Conservation (phyloP, 1,139 yeast species). For the Candida pseudoviswanathii region DNA sequence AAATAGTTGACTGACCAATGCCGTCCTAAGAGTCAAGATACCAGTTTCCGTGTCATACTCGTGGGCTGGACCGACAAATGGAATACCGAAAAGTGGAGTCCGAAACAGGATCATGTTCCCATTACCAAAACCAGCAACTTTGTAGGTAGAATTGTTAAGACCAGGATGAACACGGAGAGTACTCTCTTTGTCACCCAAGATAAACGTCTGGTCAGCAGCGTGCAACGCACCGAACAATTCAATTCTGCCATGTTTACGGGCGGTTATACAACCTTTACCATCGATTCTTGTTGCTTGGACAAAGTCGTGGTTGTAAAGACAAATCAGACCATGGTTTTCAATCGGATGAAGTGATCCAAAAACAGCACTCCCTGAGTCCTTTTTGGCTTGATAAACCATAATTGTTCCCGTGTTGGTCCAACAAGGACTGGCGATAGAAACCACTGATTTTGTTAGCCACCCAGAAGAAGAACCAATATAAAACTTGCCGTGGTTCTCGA, state of each 20-base stretch:
- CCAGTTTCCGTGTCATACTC: background rate
- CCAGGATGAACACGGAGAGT: background rate
- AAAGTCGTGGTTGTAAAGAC: background rate
- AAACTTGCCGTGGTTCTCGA: background rate
- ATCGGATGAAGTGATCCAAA: background rate
- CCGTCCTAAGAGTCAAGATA: background rate
- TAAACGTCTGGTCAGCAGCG: background rate
- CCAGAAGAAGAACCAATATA: background rate
- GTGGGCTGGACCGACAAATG: constrained; percentile 12
- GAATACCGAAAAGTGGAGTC: constrained; percentile 7
- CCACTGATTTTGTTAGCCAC: background rate
- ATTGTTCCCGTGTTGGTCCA: background rate
- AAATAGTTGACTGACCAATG: background rate
- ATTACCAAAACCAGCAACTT: constrained; percentile 4
- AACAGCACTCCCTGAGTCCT: background rate
- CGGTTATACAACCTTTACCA: background rate
- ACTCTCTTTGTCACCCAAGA: background rate
- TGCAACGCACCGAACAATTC: background rate
- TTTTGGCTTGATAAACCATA: background rate
- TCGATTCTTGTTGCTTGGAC: background rate
- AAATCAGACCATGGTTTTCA: background rate
- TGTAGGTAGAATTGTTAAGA: background rate
- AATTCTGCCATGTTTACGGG: background rate
- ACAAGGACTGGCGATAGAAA: background rate
- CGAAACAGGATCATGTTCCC: background rate